phyloP scores from a whole-genome alignment of 176 grass and related monocot genomes.

The Phragmites australis region DNA sequence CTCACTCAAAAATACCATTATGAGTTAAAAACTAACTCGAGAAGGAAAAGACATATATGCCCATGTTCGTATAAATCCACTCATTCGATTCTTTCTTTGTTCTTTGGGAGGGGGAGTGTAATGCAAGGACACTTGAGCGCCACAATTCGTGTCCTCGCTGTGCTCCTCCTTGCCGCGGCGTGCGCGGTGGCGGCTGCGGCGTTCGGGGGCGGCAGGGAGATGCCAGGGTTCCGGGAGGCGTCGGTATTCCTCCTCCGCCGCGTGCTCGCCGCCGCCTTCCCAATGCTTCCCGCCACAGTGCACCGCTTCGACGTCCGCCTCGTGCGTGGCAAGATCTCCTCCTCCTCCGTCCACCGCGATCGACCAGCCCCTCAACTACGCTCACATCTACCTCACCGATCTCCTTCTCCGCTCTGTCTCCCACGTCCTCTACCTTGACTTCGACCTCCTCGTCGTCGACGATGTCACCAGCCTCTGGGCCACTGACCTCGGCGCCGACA shows the following conservation, averaged over 20 bases:
- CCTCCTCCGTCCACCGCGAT: conserved; percentile 88
- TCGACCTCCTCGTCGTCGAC: conserved; percentile 84
- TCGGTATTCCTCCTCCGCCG: conserved; percentile 68
- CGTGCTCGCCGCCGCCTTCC: conserved; percentile 72
- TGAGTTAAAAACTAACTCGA: too few relatives aligned
- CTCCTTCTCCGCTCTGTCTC: conserved; percentile 60
- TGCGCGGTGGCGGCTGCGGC: neutral
- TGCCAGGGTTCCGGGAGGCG: conserved; percentile 77
- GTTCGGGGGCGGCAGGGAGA: conserved; percentile 35
- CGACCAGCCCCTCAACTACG: conserved; percentile 96
- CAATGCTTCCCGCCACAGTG: conserved; percentile 62
- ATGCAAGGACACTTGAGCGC: neutral
- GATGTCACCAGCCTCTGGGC: conserved; percentile 84
- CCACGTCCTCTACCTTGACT: conserved; percentile 90
- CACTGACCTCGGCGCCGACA: conserved; percentile 56
- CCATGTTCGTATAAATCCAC: too few relatives aligned
- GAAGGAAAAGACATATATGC: too few relatives aligned
- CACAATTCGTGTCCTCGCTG: conserved; percentile 43
- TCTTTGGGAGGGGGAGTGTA: too few relatives aligned
- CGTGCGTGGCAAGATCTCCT: conserved; percentile 84
- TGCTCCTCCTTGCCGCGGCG: conserved; percentile 18
- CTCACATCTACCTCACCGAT: conserved; percentile 89
- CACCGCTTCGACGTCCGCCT: conserved; percentile 80
- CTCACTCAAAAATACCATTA: too few relatives aligned
- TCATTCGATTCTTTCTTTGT: too few relatives aligned